Conservation (phyloP, 2,329 filamentous ascomycete genomes). For the Escovopsis weberi region DNA sequence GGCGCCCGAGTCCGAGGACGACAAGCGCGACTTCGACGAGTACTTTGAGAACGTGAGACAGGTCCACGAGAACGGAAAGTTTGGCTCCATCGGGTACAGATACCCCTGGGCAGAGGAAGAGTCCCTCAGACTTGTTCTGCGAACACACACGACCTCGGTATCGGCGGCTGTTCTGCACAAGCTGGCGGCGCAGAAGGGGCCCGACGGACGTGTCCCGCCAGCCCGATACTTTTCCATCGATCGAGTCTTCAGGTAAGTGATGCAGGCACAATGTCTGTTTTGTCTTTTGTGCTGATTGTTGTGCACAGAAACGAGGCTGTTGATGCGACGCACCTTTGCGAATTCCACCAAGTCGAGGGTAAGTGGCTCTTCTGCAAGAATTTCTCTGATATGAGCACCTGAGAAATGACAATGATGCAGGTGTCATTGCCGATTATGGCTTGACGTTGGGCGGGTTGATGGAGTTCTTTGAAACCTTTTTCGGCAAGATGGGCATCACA, state of each 20-base stretch:
- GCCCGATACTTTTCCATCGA: slow-evolving; percentile 99
- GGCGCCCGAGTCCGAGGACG: slow-evolving; percentile 35
- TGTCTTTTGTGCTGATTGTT: neutral
- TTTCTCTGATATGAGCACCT: neutral
- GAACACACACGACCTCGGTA: slow-evolving; percentile 91
- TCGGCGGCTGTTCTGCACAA: slow-evolving; percentile 85
- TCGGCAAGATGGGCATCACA: slow-evolving; percentile 82
- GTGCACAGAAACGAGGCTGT: slow-evolving; percentile 66
- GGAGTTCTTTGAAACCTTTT: slow-evolving; percentile 90
- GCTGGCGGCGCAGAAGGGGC: slow-evolving; percentile 67
- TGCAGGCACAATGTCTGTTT: too few relatives aligned
- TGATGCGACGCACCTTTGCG: slow-evolving; percentile 88
- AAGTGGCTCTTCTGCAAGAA: neutral
- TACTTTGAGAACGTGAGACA: slow-evolving; percentile 82
- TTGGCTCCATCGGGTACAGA: slow-evolving; percentile 88
- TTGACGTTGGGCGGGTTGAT: slow-evolving; percentile 86
- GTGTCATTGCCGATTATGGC: slow-evolving; percentile 88
- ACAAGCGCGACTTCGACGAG: slow-evolving; percentile 55
- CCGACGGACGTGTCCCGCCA: slow-evolving; percentile 46
- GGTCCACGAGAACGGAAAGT: slow-evolving; percentile 84
- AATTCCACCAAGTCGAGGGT: slow-evolving; percentile 97
- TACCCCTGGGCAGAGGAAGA: slow-evolving; percentile 89
- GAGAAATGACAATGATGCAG: neutral
- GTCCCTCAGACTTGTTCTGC: slow-evolving; percentile 68
- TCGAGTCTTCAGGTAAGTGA: slow-evolving; percentile 61